phyloP scores from a whole-genome alignment of 148 eudicot genomes.

The Polygonum maritimum region DNA sequence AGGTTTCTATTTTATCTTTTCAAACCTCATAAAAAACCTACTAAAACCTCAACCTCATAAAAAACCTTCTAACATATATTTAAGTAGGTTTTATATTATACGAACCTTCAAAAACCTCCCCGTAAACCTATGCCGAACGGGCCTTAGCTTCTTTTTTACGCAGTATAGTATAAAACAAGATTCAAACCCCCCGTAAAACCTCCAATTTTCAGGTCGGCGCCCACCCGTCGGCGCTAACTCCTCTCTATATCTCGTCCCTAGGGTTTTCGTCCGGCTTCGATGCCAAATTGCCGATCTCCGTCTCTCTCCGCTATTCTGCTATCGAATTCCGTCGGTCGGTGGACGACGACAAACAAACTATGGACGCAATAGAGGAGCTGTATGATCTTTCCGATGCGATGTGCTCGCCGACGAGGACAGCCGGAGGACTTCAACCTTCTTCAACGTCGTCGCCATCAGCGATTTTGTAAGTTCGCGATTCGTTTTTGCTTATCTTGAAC shows the following conservation, averaged over 20 bases:
- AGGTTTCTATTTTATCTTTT: too few relatives aligned
- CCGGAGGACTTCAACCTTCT: constrained; percentile 62
- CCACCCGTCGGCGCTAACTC: background rate
- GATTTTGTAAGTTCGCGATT: constrained; percentile 46
- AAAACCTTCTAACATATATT: too few relatives aligned
- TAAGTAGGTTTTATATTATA: too few relatives aligned
- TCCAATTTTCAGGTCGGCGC: background rate
- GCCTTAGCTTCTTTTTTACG: too few relatives aligned
- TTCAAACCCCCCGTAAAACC: background rate
- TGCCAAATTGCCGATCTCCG: background rate
- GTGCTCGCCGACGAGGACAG: constrained; percentile 86
- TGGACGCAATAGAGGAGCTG: constrained; percentile 97
- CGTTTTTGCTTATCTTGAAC: background rate
- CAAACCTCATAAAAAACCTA: too few relatives aligned
- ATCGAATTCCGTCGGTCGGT: constrained; percentile 8
- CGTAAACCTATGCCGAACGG: too few relatives aligned
- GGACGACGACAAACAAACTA: constrained; percentile 1
- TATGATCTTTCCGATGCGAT: constrained; percentile 76
- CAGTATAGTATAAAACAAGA: background rate
- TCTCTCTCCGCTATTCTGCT: background rate
- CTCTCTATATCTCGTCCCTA: background rate
- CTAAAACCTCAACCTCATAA: too few relatives aligned
- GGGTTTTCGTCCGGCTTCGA: background rate
- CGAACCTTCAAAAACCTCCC: too few relatives aligned
- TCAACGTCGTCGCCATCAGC: constrained; percentile 82